These are phyloP conservation scores for Angophora floribunda DNA, from an alignment of 345 rosid genomes.

Conservation along the genomic window DNA sequence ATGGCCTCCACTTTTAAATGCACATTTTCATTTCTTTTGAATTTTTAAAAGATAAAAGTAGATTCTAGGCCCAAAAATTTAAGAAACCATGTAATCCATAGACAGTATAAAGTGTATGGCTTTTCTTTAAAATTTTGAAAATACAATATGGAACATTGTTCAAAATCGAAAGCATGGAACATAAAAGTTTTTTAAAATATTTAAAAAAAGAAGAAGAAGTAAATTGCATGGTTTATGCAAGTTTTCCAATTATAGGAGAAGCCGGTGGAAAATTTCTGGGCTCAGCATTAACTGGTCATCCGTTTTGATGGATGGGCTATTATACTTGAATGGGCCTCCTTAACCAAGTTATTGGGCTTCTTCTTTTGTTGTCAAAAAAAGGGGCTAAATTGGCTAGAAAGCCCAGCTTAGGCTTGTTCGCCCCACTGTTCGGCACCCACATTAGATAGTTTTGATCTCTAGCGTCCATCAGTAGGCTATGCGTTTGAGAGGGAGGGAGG, in stretches of 20 bases:
- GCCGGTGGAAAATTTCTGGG: neutral
- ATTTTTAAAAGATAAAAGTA: neutral
- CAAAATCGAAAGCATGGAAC: neutral
- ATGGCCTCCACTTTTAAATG: neutral
- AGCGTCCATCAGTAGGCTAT: neutral
- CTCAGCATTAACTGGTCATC: neutral
- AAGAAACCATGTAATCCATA: neutral
- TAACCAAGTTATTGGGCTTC: neutral
- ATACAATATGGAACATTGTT: neutral
- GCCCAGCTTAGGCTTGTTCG: neutral
- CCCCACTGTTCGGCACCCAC: neutral
- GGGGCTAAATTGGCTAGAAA: neutral
- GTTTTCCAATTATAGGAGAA: neutral
- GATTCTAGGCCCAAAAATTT: neutral
- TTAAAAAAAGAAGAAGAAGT: neutral
- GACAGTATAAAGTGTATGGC: neutral
- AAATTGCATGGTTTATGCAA: neutral
- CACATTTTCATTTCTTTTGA: neutral
- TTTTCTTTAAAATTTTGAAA: neutral
- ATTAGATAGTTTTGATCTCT: neutral
- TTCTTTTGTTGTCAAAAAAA: neutral
- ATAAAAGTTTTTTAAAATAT: neutral
- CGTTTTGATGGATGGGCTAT: neutral
- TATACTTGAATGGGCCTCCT: neutral
- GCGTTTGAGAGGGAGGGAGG: neutral